A percentile compares a stretch with the other conserved stretches of the same genome.
Conservation (phyloP, 768 basidiomycete species). For the Collybia nuda region DNA sequence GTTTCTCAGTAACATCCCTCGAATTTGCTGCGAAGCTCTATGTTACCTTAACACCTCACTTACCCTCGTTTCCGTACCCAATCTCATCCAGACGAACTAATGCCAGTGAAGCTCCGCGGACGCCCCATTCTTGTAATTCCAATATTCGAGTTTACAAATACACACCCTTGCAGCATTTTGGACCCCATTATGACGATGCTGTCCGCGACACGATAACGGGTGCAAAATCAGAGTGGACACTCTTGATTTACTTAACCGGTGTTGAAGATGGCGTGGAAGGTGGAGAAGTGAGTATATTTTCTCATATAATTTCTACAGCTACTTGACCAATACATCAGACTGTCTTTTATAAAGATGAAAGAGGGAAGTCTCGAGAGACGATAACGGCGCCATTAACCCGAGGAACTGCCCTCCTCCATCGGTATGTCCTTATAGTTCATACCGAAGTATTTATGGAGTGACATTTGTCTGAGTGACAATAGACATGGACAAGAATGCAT, state of each 20-base stretch:
- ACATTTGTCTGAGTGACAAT: not conserved
- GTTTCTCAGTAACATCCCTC: constrained; percentile 57
- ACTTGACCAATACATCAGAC: constrained; percentile 41
- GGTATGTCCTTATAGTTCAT: constrained; percentile 32
- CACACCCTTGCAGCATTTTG: constrained; percentile 62
- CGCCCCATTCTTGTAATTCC: constrained; percentile 63
- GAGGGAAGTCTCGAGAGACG: constrained; percentile 44
- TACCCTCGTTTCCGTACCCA: constrained; percentile 53
- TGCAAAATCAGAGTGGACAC: constrained; percentile 73
- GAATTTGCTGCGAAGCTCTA: constrained; percentile 59
- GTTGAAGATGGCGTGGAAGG: constrained; percentile 72
- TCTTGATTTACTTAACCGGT: constrained; percentile 73
- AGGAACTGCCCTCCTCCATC: constrained; percentile 66
- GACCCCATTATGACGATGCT: constrained; percentile 76
- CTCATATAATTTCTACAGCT: not conserved
- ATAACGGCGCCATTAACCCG: constrained; percentile 56
- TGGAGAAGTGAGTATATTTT: constrained; percentile 50
- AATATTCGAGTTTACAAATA: constrained; percentile 79
- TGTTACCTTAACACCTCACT: constrained; percentile 49
- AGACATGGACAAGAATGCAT: constrained; percentile 75
- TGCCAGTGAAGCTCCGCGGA: constrained; percentile 25
- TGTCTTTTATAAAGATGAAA: constrained; percentile 62
- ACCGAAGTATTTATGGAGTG: not conserved
- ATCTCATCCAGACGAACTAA: constrained; percentile 33
- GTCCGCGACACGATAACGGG: constrained; percentile 59